A percentile compares a stretch with the other conserved stretches of the same genome.
phyloP scores from a whole-genome alignment of 2,329 filamentous ascomycete genomes.

The Paradendryphiella salina region DNA sequence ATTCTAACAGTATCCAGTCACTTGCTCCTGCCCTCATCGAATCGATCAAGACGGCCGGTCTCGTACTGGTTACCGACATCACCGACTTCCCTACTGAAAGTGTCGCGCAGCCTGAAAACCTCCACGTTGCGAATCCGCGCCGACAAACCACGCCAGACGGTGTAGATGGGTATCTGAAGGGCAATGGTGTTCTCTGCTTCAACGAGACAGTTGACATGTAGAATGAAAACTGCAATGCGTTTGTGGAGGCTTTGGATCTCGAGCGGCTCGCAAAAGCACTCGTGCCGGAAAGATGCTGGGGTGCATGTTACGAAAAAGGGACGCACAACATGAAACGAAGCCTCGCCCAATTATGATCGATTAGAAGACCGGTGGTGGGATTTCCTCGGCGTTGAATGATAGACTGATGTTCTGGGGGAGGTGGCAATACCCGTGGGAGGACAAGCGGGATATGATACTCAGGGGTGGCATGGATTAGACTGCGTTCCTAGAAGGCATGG shows the following conservation, averaged over 20 bases:
- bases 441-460: background rate
- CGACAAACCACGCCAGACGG: conserved; percentile 67
- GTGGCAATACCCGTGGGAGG: background rate
- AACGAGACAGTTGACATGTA: conserved; percentile 76
- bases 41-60: conserved; percentile 89
- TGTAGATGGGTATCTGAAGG: conserved; percentile 83
- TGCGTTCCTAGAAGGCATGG: too few relatives aligned
- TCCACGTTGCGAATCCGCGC: conserved; percentile 47
- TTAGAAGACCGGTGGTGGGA: background rate
- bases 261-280: background rate
- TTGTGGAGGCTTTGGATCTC: background rate
- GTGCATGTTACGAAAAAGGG: background rate
- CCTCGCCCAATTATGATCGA: background rate
- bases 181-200: conserved; percentile 86
- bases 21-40: conserved; percentile 91
- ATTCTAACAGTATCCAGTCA: conserved; percentile 60
- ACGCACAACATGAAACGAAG: background rate
- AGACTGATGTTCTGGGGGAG: background rate
- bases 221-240: background rate
- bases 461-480: background rate
- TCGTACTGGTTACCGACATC: conserved; percentile 89
- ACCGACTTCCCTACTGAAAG: conserved; percentile 58
- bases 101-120: conserved; percentile 39
- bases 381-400: conserved; percentile 9
- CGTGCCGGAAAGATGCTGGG: background rate